Conservation (phyloP, 2,329 filamentous ascomycete species). For the Ascochyta clinopodiicola region DNA sequence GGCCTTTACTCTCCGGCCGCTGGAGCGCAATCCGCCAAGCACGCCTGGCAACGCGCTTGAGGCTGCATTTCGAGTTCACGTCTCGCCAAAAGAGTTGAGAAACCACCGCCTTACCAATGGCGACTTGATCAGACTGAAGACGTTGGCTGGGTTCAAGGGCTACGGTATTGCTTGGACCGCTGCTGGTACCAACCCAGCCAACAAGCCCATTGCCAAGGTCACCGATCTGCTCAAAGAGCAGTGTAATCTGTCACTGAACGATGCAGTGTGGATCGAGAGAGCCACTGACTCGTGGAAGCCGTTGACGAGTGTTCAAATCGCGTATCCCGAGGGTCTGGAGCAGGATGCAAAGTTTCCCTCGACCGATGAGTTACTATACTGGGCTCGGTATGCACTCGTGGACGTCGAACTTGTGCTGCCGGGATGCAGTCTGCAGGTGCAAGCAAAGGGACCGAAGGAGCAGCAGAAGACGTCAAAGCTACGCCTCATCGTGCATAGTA, state of each 20-base stretch:
- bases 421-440: conserved; percentile 73
- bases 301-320: conserved; percentile 39
- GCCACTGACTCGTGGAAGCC: conserved; percentile 48
- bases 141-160: conserved; percentile 52
- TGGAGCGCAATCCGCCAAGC: conserved; percentile 54
- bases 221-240: conserved; percentile 74
- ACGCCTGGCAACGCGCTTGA: conserved; percentile 57
- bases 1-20: conserved; percentile 61
- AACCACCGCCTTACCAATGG: conserved; percentile 63
- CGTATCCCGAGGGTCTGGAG: conserved; percentile 28
- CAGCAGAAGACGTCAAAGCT: conserved; percentile 58
- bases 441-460: conserved; percentile 53
- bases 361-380: conserved; percentile 38
- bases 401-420: conserved; percentile 72
- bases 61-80: conserved; percentile 65
- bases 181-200: conserved; percentile 50
- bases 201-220: conserved; percentile 62
- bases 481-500: conserved; percentile 66
- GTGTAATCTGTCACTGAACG: conserved; percentile 70
- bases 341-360: conserved; percentile 29
- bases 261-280: conserved; percentile 63
- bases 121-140: conserved; percentile 63
- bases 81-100: conserved; percentile 63
- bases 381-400: conserved; percentile 48
- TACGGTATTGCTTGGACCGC: conserved; percentile 70